Evolutionary conservation across 2,329 filamentous ascomycete species (phyloP).

Genomic region (Anisogramma anomala): DNA sequence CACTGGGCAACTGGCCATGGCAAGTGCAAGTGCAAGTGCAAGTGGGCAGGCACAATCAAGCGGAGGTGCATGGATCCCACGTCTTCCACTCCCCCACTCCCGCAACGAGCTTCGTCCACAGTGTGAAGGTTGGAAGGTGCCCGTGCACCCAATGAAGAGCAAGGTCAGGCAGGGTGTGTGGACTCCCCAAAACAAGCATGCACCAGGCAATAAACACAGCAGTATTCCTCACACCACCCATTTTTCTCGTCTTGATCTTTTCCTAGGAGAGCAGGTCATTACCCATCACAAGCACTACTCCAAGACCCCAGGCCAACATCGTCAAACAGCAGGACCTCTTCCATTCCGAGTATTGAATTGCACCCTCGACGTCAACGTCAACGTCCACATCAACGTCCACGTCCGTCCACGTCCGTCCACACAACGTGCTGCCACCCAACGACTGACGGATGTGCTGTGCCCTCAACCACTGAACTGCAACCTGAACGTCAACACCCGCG

Average conservation of each 20-base stretch:
- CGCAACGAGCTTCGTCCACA: neutral
- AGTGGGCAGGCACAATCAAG: neutral
- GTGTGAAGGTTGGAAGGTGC: neutral
- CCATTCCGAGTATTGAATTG: neutral
- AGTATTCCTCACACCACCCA: neutral
- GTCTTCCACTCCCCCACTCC: neutral
- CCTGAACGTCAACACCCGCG: no score
- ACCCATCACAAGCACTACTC: constrained; percentile 1
- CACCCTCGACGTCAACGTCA: neutral
- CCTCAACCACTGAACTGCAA: constrained; percentile 1
- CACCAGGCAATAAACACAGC: constrained; percentile 2
- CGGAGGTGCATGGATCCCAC: neutral
- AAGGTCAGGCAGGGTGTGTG: neutral
- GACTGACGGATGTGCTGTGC: constrained; percentile 1
- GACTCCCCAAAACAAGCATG: constrained; percentile 1
- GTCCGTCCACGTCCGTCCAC: no score
- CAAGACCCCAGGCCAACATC: constrained; percentile 3
- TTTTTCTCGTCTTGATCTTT: neutral
- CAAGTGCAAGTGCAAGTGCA: neutral
- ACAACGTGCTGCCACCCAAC: no score
- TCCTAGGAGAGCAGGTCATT: constrained; percentile 2
- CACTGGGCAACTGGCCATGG: neutral
- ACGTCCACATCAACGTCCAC: no score
- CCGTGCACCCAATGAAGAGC: neutral
- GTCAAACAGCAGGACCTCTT: constrained; percentile 5